Percentiles rank a stretch among this genome's conserved stretches.
These are phyloP conservation scores for Takashimella tepidaria DNA, from an alignment of 1,284 basidiomycete genomes.

Conservation along the genomic window DNA sequence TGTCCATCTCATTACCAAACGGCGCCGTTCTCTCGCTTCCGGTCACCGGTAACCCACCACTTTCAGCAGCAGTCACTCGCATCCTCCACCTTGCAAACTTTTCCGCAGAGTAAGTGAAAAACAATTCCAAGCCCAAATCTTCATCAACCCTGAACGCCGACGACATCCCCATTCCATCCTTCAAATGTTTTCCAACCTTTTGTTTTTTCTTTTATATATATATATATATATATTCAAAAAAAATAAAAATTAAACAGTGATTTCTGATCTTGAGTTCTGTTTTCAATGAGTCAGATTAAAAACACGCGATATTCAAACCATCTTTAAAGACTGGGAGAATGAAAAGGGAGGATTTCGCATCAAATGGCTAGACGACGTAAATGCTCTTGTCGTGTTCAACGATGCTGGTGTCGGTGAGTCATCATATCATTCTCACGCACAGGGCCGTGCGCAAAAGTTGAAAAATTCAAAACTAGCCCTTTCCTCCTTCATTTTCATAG, in stretches of 20 bases:
- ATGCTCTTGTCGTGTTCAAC: conserved; percentile 88
- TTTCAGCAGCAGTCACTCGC: conserved; percentile 91
- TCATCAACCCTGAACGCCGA: no score
- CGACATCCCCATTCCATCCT: neutral
- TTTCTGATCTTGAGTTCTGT: no score
- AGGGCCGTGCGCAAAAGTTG: neutral
- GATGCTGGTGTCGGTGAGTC: conserved; percentile 52
- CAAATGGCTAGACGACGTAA: conserved; percentile 97
- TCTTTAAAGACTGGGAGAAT: conserved; percentile 85
- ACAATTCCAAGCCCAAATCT: no score
- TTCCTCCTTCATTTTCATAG: neutral
- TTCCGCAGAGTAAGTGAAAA: conserved; percentile 59
- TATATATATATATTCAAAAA: no score
- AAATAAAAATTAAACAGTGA: no score
- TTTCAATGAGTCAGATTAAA: conserved; percentile 68
- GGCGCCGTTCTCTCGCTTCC: conserved; percentile 41
- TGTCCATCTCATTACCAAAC: conserved; percentile 48
- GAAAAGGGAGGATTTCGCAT: conserved; percentile 91
- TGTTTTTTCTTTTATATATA: no score
- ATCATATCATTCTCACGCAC: neutral
- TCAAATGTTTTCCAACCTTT: neutral
- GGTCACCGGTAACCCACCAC: conserved; percentile 37
- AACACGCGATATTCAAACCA: conserved; percentile 88
- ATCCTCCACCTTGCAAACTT: conserved; percentile 90
- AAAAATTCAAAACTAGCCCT: neutral